Conservation (phyloP, 2,329 filamentous ascomycete genomes). For the Colletotrichum paranaense region DNA sequence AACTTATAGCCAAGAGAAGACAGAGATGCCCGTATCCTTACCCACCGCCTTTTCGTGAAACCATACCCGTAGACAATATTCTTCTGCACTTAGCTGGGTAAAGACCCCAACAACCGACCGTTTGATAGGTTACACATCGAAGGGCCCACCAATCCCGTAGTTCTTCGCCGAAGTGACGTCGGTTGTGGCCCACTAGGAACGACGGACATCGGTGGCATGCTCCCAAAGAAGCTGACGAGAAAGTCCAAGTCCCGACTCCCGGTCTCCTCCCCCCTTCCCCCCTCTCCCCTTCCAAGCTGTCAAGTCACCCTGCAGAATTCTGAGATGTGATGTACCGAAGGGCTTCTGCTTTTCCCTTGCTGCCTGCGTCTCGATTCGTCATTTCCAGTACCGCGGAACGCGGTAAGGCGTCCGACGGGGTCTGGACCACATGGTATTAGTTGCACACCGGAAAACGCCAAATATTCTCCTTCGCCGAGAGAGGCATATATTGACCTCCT, state of each 20-base stretch:
- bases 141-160: neutral
- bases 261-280: neutral
- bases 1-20: neutral
- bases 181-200: constrained; percentile 6
- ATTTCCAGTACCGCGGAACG: constrained; percentile 33
- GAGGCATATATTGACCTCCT: neutral
- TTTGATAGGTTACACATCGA: neutral
- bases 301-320: constrained; percentile 17
- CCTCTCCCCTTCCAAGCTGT: constrained; percentile 18
- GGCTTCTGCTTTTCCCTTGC: neutral
- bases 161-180: constrained; percentile 20
- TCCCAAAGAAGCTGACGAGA: neutral
- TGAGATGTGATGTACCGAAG: constrained; percentile 26
- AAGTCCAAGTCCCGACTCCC: neutral
- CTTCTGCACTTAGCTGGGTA: neutral
- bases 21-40: neutral
- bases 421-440: neutral
- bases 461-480: neutral
- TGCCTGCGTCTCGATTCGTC: neutral
- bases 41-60: constrained; percentile 11
- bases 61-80: neutral
- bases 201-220: neutral
- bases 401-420: constrained; percentile 13
- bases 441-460: neutral
- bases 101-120: neutral